Evolutionary conservation across 2,329 filamentous ascomycete species (phyloP).

Genomic region (Zymoseptoria ardabiliae): DNA sequence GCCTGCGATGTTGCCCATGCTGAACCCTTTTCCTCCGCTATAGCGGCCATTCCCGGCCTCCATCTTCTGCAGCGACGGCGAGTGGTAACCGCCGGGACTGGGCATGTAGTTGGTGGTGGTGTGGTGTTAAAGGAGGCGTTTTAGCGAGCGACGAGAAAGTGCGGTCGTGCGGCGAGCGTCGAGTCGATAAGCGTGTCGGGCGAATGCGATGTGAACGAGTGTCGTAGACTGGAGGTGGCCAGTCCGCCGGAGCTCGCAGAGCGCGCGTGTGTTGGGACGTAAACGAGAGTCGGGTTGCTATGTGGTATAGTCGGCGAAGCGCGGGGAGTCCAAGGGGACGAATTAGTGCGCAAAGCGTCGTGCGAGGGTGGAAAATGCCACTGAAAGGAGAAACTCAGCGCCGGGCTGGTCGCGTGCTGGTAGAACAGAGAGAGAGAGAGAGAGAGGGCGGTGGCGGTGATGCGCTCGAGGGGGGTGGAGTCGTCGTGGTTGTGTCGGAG

Average conservation of each 20-base stretch:
- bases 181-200: background rate
- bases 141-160: conserved; percentile 17
- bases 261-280: background rate
- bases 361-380: background rate
- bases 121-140: conserved; percentile 1
- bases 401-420: background rate
- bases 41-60: conserved; percentile 22
- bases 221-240: background rate
- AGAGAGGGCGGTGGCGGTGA: background rate
- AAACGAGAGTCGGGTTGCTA: background rate
- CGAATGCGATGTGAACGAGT: background rate
- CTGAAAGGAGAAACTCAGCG: background rate
- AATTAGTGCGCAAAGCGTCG: background rate
- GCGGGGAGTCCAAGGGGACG: background rate
- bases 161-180: conserved; percentile 5
- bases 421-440: background rate
- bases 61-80: conserved; percentile 26
- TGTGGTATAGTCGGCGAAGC: background rate
- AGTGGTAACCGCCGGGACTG: conserved; percentile 19
- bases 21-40: conserved; percentile 48
- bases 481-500: background rate
- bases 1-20: conserved; percentile 81
- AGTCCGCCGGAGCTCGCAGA: background rate
- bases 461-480: background rate
- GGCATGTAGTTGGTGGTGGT: conserved; percentile 19